Percentiles rank a stretch among this genome's conserved stretches.
Evolutionary conservation across 2,329 filamentous ascomycete genomes (phyloP).

Genomic region (Fusarium humuli): DNA sequence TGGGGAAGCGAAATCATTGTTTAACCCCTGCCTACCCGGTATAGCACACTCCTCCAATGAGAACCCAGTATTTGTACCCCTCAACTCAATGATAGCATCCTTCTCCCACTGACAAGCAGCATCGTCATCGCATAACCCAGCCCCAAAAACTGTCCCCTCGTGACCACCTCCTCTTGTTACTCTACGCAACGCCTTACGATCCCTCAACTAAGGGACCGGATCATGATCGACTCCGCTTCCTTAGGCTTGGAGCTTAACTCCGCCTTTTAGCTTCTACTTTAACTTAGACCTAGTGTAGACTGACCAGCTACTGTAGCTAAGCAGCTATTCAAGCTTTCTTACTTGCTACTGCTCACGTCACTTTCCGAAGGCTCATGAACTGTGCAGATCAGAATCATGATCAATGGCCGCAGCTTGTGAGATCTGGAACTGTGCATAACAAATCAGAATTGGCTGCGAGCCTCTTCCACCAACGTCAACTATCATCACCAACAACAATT

Average conservation of each 20-base stretch:
- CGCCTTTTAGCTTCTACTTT: constrained; percentile 19
- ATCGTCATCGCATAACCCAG: constrained; percentile 36
- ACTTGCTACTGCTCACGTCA: constrained; percentile 29
- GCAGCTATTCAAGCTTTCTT: constrained; percentile 15
- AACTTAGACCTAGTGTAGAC: not conserved
- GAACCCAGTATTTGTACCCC: not conserved
- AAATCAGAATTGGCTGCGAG: not conserved
- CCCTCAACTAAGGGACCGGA: constrained; percentile 31
- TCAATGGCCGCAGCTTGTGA: not conserved
- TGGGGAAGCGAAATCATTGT: not conserved
- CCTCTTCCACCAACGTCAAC: constrained; percentile 18
- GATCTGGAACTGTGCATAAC: not conserved
- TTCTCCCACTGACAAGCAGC: constrained; percentile 10
- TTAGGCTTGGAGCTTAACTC: constrained; percentile 11
- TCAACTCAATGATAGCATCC: not conserved
- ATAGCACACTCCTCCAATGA: not conserved
- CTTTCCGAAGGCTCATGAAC: constrained; percentile 22
- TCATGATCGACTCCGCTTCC: constrained; percentile 32
- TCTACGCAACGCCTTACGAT: not conserved
- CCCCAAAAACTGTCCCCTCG: constrained; percentile 23
- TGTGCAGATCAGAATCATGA: constrained; percentile 4
- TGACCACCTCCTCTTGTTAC: constrained; percentile 3
- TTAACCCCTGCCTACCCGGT: not conserved
- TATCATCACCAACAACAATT: constrained; percentile 7
- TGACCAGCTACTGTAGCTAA: not conserved